Conservation (phyloP, 1,284 basidiomycete genomes). For the Cryptococcus hybrid region DNA sequence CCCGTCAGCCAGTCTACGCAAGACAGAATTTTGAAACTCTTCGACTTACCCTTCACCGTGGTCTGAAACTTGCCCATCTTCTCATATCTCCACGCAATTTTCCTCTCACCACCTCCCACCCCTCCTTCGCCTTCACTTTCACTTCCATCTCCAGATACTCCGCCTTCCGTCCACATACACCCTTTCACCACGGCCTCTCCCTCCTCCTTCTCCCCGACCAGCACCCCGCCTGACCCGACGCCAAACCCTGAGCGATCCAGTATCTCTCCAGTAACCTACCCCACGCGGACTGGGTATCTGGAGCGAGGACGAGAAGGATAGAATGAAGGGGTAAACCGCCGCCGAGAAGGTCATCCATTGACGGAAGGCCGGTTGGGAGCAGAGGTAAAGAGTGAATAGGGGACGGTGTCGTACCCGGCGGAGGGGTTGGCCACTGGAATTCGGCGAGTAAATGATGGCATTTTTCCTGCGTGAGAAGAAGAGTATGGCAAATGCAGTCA, state of each 20-base stretch:
- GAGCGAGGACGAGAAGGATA: slow-evolving; percentile 67
- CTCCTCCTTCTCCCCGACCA: slow-evolving; percentile 62
- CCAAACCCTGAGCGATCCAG: slow-evolving; percentile 81
- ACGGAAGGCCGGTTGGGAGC: slow-evolving; percentile 84
- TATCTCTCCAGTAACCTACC: slow-evolving; percentile 83
- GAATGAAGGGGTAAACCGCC: slow-evolving; percentile 87
- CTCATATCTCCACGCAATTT: slow-evolving; percentile 96
- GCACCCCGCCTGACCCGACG: slow-evolving; percentile 62
- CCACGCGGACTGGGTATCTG: slow-evolving; percentile 82
- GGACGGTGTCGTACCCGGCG: slow-evolving; percentile 59
- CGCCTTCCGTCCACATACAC: slow-evolving; percentile 71
- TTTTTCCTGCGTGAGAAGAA: slow-evolving; percentile 29
- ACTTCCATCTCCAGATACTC: slow-evolving; percentile 45
- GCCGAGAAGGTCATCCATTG: slow-evolving; percentile 93
- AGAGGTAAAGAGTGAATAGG: slow-evolving; percentile 63
- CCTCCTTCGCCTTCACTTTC: slow-evolving; percentile 54
- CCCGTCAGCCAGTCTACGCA: not conserved
- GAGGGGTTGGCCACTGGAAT: slow-evolving; percentile 52
- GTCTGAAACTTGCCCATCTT: slow-evolving; percentile 88
- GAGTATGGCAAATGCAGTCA: no score
- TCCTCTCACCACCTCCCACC: slow-evolving; percentile 46
- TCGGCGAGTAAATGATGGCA: slow-evolving; percentile 85
- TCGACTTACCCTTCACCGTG: slow-evolving; percentile 57
- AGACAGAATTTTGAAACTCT: not conserved
- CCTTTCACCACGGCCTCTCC: slow-evolving; percentile 57